Conservation (phyloP, 1,284 basidiomycete genomes). For the Ceratobasidium sp. region DNA sequence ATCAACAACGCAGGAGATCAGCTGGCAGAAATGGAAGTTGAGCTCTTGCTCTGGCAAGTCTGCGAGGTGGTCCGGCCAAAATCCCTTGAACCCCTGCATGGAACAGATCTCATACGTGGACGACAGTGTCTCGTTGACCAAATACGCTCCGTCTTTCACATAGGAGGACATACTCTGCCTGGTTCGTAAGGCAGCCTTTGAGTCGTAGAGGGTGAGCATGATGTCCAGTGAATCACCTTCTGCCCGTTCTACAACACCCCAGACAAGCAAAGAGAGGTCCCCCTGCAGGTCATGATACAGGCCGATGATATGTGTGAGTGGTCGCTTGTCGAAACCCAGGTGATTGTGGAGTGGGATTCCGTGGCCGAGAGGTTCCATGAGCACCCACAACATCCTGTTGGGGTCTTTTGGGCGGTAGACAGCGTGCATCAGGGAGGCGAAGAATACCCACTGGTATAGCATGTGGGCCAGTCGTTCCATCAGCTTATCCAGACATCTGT, state of each 20-base stretch:
- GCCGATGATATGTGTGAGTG: conserved; percentile 6
- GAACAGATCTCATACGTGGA: background rate
- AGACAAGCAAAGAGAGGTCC: background rate
- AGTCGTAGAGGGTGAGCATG: no score
- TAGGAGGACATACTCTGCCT: no score
- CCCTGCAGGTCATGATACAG: background rate
- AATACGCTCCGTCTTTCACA: no score
- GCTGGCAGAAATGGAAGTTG: background rate
- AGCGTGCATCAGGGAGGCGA: background rate
- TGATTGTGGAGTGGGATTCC: background rate
- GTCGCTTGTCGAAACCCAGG: background rate
- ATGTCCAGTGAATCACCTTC: no score
- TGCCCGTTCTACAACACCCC: background rate
- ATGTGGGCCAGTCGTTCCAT: background rate
- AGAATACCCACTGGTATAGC: background rate
- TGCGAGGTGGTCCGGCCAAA: background rate
- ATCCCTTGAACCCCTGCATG: background rate
- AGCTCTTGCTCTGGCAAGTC: background rate
- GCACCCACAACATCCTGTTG: background rate
- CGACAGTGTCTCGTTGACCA: background rate
- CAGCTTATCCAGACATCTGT: background rate
- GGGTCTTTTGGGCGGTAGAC: conserved; percentile 1
- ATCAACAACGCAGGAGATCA: conserved; percentile 15
- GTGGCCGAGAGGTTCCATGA: background rate
- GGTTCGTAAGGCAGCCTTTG: no score